Evolutionary conservation across 2,329 filamentous ascomycete genomes (phyloP), one percentile per base, ranked within the genome.

Genomic region (Aspergillus sp.): DNA sequence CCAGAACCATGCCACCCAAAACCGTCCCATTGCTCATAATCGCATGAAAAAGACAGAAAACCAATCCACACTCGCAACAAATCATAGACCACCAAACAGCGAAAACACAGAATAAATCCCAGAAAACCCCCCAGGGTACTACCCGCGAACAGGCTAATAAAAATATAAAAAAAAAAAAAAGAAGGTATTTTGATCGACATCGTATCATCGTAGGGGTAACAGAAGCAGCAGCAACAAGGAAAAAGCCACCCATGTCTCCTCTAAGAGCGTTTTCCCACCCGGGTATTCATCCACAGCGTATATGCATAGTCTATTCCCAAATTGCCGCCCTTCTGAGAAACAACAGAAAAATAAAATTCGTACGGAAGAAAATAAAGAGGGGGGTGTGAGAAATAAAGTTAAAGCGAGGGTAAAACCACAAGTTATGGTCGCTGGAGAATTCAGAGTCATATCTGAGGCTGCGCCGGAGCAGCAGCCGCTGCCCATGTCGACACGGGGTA

Each of bases 401-500:
- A 48, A 32, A 59, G 57, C 50, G 54, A 54, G 27, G 23, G 44
- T 15, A 62, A 54, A 57, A 63, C 65, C 62, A 57, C 48, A 60
- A 63, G 55, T 27, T 27, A 41, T 39, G 25, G 49, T 54, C 21
- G n/a, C 17, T 44, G 41, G 62, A 36, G 32, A 13, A 36, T 36
- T 36, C 11, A 36, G 32, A 36, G 32, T 74, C 68, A 77, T 36
- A 77, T 76, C 63, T 75, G 73, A 27, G 75, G 75, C 59, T 76
- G 75, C 30, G 74, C 71, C 17, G 73, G 69, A 41, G 75, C 72
- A 15, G 75, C 70, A 11, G 75, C 70, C 10, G 75, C 75, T n/a
- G 73, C 74, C 75, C 75, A 77, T 13, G 74, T 66, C 13, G 74
- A 68, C 19, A 76, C 67, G 8, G 74, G 70, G 51, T 77, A 77